Percentiles rank a stretch among this genome's conserved stretches.
phyloP scores from a whole-genome alignment of 345 rosid species.

The Lumnitzera racemosa region DNA sequence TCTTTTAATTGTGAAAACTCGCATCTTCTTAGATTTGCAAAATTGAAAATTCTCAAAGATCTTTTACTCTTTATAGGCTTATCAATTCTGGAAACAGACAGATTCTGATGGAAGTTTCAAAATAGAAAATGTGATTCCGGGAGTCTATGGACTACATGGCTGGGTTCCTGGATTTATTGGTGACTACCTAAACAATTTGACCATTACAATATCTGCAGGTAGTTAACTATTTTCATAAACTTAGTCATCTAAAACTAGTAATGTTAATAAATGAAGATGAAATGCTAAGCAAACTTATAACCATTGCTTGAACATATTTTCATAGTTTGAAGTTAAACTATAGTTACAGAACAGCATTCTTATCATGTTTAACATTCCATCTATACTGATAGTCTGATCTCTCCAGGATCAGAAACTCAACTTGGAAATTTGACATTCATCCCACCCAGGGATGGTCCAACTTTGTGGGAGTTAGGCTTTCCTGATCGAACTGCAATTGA shows the following conservation, averaged over 20 bases:
- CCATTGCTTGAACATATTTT: no score
- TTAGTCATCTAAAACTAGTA: no score
- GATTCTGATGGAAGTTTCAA: conserved; percentile 29
- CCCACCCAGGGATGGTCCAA: conserved; percentile 26
- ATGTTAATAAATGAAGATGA: no score
- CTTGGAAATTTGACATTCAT: conserved; percentile 21
- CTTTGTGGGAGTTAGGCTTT: conserved; percentile 31
- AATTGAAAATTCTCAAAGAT: no score
- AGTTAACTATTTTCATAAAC: background rate
- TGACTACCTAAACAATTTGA: conserved; percentile 18
- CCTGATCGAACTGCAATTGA: conserved; percentile 30
- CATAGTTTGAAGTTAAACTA: no score
- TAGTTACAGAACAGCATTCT: no score
- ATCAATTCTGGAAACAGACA: conserved; percentile 35
- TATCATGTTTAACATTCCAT: no score
- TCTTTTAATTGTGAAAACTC: no score
- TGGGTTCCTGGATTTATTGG: conserved; percentile 37
- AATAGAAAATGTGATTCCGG: conserved; percentile 25
- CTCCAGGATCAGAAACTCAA: conserved; percentile 18
- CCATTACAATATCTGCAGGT: conserved; percentile 23
- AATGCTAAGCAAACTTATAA: no score
- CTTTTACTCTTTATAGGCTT: conserved; percentile 10
- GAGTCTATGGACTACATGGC: conserved; percentile 27
- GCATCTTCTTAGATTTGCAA: no score
- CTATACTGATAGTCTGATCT: no score